phyloP scores from a whole-genome alignment of 176 grass and related monocot species.

The Cenchrus fungigraminus region DNA sequence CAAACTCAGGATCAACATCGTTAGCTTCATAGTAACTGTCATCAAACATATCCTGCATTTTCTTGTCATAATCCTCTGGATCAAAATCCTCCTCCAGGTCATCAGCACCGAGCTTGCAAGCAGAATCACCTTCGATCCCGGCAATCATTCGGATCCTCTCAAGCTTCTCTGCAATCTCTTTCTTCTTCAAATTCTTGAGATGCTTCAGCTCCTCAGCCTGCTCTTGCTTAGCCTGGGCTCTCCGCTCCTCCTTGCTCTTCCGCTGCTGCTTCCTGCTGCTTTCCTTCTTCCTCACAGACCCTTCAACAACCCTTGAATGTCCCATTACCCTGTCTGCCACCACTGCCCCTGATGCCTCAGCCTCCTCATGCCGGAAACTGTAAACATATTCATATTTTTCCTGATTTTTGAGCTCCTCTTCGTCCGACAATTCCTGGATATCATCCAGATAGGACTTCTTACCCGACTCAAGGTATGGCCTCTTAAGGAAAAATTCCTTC shows the following conservation, averaged over 20 bases:
- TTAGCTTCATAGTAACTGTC: constrained; percentile 70
- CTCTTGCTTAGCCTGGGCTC: constrained; percentile 61
- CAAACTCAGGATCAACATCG: constrained; percentile 78
- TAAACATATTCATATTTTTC: constrained; percentile 63
- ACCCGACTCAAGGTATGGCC: constrained; percentile 54
- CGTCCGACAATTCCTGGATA: constrained; percentile 60
- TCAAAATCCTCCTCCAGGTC: constrained; percentile 94
- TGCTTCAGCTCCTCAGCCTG: constrained; percentile 87
- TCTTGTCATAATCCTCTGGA: constrained; percentile 84
- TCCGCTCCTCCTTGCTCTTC: constrained; percentile 92
- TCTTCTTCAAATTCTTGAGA: constrained; percentile 97
- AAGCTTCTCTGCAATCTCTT: constrained; percentile 91
- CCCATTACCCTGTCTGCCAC: constrained; percentile 75
- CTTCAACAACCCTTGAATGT: constrained; percentile 80
- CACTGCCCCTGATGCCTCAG: constrained; percentile 33
- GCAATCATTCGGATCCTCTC: constrained; percentile 73
- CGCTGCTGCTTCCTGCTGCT: constrained; percentile 83
- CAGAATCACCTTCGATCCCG: constrained; percentile 51
- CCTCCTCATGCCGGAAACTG: constrained; percentile 86
- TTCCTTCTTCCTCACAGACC: constrained; percentile 94
- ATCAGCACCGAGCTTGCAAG: constrained; percentile 68
- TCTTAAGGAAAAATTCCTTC: constrained; percentile 76
- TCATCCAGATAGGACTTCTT: constrained; percentile 44
- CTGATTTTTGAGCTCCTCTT: constrained; percentile 67
- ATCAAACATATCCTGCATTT: constrained; percentile 81